Conservation (phyloP, 768 basidiomycete genomes). For the Galerina sulciceps region DNA sequence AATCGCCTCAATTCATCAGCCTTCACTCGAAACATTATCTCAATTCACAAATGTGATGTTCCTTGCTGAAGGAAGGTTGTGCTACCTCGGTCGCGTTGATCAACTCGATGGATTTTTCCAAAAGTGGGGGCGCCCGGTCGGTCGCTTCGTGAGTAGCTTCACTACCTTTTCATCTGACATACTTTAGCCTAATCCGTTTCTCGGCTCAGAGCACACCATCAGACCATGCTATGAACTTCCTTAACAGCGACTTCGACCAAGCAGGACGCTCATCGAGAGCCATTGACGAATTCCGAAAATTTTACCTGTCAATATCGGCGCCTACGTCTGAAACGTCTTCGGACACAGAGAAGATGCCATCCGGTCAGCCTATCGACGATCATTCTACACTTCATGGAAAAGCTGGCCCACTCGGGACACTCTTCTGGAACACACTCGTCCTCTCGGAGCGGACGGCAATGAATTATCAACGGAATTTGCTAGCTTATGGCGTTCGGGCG, state of each 20-base stretch:
- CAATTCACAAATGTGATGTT: conserved; percentile 65
- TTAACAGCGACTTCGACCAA: conserved; percentile 49
- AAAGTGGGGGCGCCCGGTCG: conserved; percentile 42
- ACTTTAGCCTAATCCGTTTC: conserved; percentile 23
- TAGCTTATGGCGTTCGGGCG: conserved; percentile 60
- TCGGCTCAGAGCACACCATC: conserved; percentile 49
- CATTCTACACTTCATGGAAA: conserved; percentile 25
- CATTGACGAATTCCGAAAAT: conserved; percentile 35
- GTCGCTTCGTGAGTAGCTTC: conserved; percentile 32
- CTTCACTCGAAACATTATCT: conserved; percentile 59
- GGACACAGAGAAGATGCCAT: conserved; percentile 1
- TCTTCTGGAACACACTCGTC: conserved; percentile 47
- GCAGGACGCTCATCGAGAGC: conserved; percentile 19
- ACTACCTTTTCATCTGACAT: background rate
- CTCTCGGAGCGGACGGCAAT: conserved; percentile 48
- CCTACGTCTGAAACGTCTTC: background rate
- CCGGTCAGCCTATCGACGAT: background rate
- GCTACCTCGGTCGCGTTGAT: conserved; percentile 46
- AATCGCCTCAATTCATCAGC: conserved; percentile 72
- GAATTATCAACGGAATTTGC: conserved; percentile 57
- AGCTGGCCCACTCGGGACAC: conserved; percentile 30
- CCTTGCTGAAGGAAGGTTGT: conserved; percentile 54
- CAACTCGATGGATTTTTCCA: conserved; percentile 44
- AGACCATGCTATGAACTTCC: conserved; percentile 63
- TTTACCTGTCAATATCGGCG: conserved; percentile 30